Percentiles rank a stretch among this genome's conserved stretches.
Evolutionary conservation across 805 yeast genomes (phyloP).

Genomic region (Brettanomyces anomalus): DNA sequence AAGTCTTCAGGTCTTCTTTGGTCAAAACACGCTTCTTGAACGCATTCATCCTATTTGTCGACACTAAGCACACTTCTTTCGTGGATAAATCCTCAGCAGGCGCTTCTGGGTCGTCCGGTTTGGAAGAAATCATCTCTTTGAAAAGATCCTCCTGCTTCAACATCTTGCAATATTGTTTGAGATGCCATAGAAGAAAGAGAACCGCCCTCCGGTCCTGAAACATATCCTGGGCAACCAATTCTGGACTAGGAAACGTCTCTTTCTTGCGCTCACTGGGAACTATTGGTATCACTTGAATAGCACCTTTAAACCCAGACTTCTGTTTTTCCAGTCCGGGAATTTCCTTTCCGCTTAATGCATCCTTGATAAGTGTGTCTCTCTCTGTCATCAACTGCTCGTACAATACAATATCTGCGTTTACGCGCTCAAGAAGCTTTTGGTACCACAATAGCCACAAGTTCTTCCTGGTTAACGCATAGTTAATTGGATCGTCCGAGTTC

Average conservation of each 20-base stretch:
- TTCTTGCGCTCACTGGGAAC: not conserved
- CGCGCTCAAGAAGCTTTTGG: slow-evolving; percentile 11
- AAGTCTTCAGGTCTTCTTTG: slow-evolving; percentile 5
- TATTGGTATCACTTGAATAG: no score
- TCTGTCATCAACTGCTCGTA: slow-evolving; percentile 1
- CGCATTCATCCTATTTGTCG: slow-evolving; percentile 20
- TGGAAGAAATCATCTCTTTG: slow-evolving; percentile 1
- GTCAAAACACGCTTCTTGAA: slow-evolving; percentile 4
- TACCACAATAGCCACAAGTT: slow-evolving; percentile 25
- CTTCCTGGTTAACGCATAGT: slow-evolving; percentile 23
- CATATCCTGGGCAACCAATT: slow-evolving; percentile 6
- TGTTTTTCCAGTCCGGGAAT: not conserved
- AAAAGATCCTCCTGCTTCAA: slow-evolving; percentile 17
- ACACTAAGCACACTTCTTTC: slow-evolving; percentile 17
- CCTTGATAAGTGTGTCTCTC: not conserved
- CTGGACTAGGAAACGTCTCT: not conserved
- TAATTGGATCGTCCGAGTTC: slow-evolving; percentile 23
- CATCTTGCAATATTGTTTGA: slow-evolving; percentile 21
- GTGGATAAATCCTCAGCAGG: slow-evolving; percentile 5
- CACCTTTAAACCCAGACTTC: no score
- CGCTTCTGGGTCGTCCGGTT: no score
- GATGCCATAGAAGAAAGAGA: slow-evolving; percentile 22
- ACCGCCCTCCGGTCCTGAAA: slow-evolving; percentile 23
- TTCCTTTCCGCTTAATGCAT: not conserved
- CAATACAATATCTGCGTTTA: slow-evolving; percentile 8